Conservation (phyloP, 1,139 yeast species). For the Magnusiomyces paraingens region DNA sequence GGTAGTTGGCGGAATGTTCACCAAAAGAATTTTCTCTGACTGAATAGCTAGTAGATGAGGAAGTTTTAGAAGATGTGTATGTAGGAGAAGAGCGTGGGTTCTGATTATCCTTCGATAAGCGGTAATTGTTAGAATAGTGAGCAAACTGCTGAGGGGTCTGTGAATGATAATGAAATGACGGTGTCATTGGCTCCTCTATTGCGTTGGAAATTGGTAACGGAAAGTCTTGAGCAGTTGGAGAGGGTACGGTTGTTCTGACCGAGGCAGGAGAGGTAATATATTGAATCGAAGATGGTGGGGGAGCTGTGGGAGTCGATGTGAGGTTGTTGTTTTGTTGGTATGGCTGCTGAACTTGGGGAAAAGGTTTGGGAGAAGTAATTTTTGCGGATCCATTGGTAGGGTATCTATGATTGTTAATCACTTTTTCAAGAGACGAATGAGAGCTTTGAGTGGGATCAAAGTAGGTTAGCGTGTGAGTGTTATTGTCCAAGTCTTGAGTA, state of each 20-base stretch:
- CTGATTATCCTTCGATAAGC: too few species aligned
- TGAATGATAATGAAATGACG: background rate
- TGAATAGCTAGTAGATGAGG: too few species aligned
- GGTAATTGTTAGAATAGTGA: too few species aligned
- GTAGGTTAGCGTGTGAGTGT: background rate
- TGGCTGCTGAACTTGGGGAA: background rate
- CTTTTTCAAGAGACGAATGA: background rate
- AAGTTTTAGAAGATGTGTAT: background rate
- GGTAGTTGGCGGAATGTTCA: background rate
- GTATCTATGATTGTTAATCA: background rate
- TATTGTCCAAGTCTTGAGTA: too few species aligned
- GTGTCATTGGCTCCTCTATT: background rate
- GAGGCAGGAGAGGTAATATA: conserved; percentile 4
- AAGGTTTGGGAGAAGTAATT: background rate
- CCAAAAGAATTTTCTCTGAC: background rate
- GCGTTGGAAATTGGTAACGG: background rate
- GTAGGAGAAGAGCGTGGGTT: conserved; percentile 2
- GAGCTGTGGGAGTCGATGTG: background rate
- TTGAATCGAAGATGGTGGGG: background rate
- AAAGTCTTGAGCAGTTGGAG: background rate
- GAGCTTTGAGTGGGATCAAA: background rate
- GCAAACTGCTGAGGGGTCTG: background rate
- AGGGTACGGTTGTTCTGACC: conserved; percentile 1
- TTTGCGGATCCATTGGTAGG: background rate
- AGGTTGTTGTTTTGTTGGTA: background rate